Evolutionary conservation across 139 green algal species (phyloP).

Genomic region (Chlorella sp.): DNA sequence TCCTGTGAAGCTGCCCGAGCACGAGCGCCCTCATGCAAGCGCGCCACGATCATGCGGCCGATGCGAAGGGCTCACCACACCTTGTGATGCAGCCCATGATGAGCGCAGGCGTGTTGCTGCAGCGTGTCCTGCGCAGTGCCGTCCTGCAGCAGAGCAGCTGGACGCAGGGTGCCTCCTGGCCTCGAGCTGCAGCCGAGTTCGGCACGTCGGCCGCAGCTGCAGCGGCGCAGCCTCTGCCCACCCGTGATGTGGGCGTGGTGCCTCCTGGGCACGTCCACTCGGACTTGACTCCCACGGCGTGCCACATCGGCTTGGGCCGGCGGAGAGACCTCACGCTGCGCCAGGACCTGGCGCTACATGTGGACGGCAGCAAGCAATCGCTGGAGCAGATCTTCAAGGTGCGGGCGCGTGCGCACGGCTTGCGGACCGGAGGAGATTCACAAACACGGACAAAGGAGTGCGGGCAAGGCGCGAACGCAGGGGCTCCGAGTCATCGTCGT

Average conservation of each 20-base stretch:
- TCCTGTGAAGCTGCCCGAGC: no score
- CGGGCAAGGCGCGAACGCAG: constrained; percentile 8
- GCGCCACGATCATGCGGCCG: no score
- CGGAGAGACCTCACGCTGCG: constrained; percentile 52
- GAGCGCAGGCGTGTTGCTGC: no score
- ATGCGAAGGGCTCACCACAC: no score
- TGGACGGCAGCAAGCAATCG: constrained; percentile 13
- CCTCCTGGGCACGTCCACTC: constrained; percentile 45
- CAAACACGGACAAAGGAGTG: neutral
- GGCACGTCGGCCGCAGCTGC: no score
- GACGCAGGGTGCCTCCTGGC: no score
- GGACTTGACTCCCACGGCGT: constrained; percentile 42
- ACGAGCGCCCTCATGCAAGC: no score
- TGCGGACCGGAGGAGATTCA: neutral
- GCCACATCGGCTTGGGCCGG: constrained; percentile 54
- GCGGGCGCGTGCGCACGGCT: neutral
- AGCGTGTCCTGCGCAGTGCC: no score
- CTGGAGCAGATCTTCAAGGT: constrained; percentile 45
- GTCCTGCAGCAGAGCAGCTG: no score
- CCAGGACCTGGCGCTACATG: constrained; percentile 45
- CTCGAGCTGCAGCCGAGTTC: no score
- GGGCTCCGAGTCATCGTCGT: constrained; percentile 47
- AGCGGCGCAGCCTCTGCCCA: neutral
- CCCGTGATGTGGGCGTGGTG: constrained; percentile 12
- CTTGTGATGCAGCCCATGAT: no score